Base-by-base conservation (phyloP, 2,329 filamentous ascomycete species). In the Neoascochyta sp. region DNA sequence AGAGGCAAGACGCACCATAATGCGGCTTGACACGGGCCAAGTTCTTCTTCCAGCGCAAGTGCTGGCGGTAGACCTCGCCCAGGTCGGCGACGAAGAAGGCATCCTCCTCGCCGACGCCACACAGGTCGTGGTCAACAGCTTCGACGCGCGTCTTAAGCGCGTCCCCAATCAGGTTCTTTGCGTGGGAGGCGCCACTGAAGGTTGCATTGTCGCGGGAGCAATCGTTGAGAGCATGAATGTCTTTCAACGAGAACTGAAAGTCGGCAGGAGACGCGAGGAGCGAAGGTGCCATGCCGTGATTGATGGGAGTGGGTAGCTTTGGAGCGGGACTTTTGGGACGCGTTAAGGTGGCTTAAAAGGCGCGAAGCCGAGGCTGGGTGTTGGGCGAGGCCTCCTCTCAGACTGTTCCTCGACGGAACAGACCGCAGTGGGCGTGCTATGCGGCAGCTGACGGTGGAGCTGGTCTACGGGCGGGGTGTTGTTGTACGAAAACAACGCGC, bases 351-450 rank as follows among this genome's bases (percentile, higher is more conserved):
- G 92, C 79, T 86, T 83, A 74, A 89, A 94, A 71, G 83, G 84
- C 75, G 86, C 85, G 77, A 86, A 83, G 81, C 83, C 86, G 77
- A 85, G 76, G 76, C 75, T 82, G 77, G 82, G 81, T 80, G 85
- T 59, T 57, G 63, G 86, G 83, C 87, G 84, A 87, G 86, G 86
- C 83, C 87, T 90, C 83, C 84, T 87, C 85, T 88, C 30, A 33
- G 44, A 95, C 87, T 92, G 92, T 93, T 90, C 92, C 92, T 89
- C 90, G 69, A 73, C 74, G 74, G 89, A 90, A 96, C 96, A 90
- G 94, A 89, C 84, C 85, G 81, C 78, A 79, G 80, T 82, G 82
- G 79, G 79, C 81, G 84, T 93, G 86, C 87, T 96, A 98, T 98
- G 90, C 92, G 92, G 92, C 92, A 96, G 90, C 86, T 94, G 84